Evolutionary conservation across 768 basidiomycete species (phyloP), one percentile per base, ranked within the genome.

Genomic region (Hemileccinum impolitum): DNA sequence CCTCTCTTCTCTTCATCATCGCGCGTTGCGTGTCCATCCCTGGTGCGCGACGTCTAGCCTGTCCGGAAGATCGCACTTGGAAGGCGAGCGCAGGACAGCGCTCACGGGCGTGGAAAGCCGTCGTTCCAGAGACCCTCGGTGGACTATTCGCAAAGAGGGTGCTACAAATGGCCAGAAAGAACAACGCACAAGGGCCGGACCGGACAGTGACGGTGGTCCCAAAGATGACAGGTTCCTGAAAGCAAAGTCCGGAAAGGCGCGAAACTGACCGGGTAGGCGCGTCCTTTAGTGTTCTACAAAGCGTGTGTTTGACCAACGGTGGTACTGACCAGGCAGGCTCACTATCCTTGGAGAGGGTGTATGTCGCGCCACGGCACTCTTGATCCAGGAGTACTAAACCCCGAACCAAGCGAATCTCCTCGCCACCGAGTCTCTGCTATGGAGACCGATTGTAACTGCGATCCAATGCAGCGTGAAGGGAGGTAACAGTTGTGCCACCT

Each of bases 401-500:
- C n/a, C 28, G 23, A 23, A 23, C 23, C 23, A 23, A 23, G 23
- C 23, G 23, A 23, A 23, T 23, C 23, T 3, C 23, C 23, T 23
- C 6, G 23, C 28, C 28, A 30, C 28, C 8, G 28, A 9, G 28
- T 30, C 8, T 12, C 43, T 34, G 47, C 13, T 17, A 18, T 17
- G 12, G 39, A 25, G 42, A 36, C 8, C 9, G 9, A 12, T 30
- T 30, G 28, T 30, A 30, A 12, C 4, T 30, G n/a, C 46, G 48
- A 43, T 56, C 32, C 37, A 39, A 48, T 28, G 34, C 39, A 31
- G 15, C 19, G 13, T 25, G 36, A 18, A 41, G 21, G 35, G 23
- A 41, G 21, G 35, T 39, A 39, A 39, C 23, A 13, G 21, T 58
- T 35, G 51, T 54, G 56, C 56, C 51, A 48, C 52, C 30, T 32